These are phyloP conservation scores for Pachysandra terminalis DNA, from an alignment of 164 flowering plant species.

Conservation along the genomic window DNA sequence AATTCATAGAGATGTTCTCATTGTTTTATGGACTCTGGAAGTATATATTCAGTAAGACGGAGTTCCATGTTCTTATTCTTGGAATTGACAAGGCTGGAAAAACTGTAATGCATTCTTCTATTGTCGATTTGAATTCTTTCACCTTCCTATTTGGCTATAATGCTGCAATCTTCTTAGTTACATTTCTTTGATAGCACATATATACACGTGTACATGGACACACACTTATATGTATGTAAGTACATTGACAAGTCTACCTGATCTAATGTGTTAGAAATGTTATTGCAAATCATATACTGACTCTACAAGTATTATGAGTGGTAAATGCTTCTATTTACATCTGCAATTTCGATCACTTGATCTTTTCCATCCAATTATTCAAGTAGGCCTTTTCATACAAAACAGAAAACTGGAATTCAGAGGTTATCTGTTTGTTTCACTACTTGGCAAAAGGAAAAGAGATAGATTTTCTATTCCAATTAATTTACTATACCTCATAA, in stretches of 20 bases:
- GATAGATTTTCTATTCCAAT: no score
- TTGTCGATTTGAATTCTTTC: neutral
- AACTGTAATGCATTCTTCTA: slow-evolving; percentile 54
- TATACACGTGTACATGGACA: no score
- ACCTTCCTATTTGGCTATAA: neutral
- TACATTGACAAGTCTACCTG: neutral
- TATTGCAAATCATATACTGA: neutral
- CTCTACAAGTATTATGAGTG: no score
- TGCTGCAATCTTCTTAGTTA: neutral
- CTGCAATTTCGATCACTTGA: no score
- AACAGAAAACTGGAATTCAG: no score
- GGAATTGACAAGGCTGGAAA: slow-evolving; percentile 98
- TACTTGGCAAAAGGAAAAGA: no score
- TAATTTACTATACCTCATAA: no score
- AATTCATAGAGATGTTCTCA: slow-evolving; percentile 67
- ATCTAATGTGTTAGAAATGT: neutral
- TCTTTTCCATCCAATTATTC: no score
- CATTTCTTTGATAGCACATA: neutral
- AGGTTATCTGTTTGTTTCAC: no score
- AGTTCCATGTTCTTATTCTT: slow-evolving; percentile 94
- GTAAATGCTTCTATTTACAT: no score
- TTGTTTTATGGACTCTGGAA: slow-evolving; percentile 91
- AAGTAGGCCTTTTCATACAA: no score
- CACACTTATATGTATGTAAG: no score
- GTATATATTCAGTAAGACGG: slow-evolving; percentile 80